Evolutionary conservation across 306 rosid genomes (phyloP).

Genomic region (Potentilla sterilis): DNA sequence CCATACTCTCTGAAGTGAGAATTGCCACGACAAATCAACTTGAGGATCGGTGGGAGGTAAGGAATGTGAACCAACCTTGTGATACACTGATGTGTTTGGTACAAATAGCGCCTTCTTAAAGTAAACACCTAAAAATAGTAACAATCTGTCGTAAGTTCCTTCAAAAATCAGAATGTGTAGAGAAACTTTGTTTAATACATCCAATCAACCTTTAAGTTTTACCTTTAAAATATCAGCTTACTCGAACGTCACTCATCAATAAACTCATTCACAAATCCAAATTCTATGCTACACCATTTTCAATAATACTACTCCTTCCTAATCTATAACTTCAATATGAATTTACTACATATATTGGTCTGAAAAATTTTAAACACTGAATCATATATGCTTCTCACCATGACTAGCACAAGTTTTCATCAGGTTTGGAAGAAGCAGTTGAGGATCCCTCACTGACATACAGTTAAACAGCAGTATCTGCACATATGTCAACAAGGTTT

Average conservation of each 20-base stretch:
- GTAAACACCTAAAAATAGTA: slow-evolving; percentile 53
- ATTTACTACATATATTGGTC: not conserved
- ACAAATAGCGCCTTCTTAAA: slow-evolving; percentile 89
- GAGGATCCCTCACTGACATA: slow-evolving; percentile 89
- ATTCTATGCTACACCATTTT: slow-evolving; percentile 2
- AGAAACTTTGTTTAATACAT: not conserved
- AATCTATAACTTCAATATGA: not conserved
- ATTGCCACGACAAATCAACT: slow-evolving; percentile 91
- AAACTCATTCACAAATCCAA: not conserved
- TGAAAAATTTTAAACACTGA: slow-evolving; percentile 12
- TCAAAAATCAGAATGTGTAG: slow-evolving; percentile 5
- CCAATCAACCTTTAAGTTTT: not conserved
- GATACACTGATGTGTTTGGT: slow-evolving; percentile 70
- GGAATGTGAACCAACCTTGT: slow-evolving; percentile 78
- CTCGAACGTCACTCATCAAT: not conserved
- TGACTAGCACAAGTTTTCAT: slow-evolving; percentile 79
- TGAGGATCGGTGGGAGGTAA: slow-evolving; percentile 44
- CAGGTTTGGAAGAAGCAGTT: slow-evolving; percentile 77
- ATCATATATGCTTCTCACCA: slow-evolving; percentile 46
- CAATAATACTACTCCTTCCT: not conserved
- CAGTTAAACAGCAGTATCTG: slow-evolving; percentile 96
- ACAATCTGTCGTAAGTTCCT: slow-evolving; percentile 15
- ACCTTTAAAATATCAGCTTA: slow-evolving; percentile 12
- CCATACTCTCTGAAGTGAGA: slow-evolving; percentile 73
- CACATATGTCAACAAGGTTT: slow-evolving; percentile 28